Conservation (phyloP, 176 grass and related monocot species). For the Phragmites australis region DNA sequence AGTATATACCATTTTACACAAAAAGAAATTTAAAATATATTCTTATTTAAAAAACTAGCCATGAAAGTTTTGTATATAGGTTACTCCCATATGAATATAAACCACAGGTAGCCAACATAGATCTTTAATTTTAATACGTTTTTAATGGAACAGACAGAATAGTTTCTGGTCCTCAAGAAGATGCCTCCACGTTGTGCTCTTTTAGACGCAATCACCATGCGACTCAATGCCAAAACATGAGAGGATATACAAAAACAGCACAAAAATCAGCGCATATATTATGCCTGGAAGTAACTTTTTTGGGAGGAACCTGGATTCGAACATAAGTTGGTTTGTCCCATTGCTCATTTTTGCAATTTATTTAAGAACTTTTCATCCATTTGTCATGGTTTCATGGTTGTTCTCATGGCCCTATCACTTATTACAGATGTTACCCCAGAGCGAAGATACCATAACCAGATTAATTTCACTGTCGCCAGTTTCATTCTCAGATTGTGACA, state of each 20-base stretch:
- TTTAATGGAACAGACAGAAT: background rate
- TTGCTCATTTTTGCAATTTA: background rate
- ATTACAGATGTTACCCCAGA: no score
- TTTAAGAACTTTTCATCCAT: no score
- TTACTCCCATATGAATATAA: conserved; percentile 1
- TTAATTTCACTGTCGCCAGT: background rate
- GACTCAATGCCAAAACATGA: no score
- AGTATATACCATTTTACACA: background rate
- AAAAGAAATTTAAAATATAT: background rate
- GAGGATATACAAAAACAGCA: no score
- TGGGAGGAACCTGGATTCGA: background rate
- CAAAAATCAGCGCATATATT: no score
- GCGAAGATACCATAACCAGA: background rate
- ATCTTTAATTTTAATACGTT: background rate
- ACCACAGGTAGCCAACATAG: background rate
- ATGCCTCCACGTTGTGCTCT: background rate
- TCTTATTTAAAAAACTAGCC: background rate
- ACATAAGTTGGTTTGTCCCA: background rate
- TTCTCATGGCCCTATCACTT: no score
- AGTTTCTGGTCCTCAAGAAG: no score
- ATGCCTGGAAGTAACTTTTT: no score
- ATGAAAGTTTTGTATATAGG: background rate
- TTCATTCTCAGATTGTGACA: background rate
- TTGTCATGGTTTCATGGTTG: no score
- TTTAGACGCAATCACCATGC: background rate